phyloP scores from a whole-genome alignment of 164 flowering plant genomes.

The Piper longum region DNA sequence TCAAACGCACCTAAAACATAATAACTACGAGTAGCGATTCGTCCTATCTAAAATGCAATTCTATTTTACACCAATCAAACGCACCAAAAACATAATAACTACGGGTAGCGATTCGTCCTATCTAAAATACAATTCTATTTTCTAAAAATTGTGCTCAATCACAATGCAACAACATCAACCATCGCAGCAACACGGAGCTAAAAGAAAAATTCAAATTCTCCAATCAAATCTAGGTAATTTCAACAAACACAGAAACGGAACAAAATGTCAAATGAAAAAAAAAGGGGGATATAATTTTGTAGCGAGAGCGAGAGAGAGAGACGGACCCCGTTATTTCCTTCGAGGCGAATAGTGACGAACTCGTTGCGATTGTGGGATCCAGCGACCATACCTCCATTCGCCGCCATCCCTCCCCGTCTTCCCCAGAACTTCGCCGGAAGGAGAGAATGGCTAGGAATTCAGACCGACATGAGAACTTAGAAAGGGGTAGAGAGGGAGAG shows the following conservation, averaged over 20 bases:
- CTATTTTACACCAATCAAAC: neutral
- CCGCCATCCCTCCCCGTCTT: too few relatives aligned
- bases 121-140: neutral
- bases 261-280: neutral
- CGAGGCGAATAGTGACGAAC: slow-evolving; percentile 71
- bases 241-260: too few relatives aligned
- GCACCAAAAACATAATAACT: too few relatives aligned
- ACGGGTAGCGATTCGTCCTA: neutral
- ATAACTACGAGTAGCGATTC: too few relatives aligned
- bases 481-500: too few relatives aligned
- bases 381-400: slow-evolving; percentile 77
- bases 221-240: too few relatives aligned
- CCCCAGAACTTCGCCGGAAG: too few relatives aligned
- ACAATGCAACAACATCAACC: too few relatives aligned
- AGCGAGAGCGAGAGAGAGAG: neutral
- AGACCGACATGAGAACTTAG: too few relatives aligned
- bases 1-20: too few relatives aligned
- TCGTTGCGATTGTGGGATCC: slow-evolving; percentile 77
- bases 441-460: too few relatives aligned
- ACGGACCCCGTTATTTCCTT: slow-evolving; percentile 69
- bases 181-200: neutral
- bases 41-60: neutral
- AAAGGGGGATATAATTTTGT: neutral
- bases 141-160: neutral
- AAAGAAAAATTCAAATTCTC: neutral